Conservation (phyloP, 2,329 filamentous ascomycete genomes). For the Pyricularia sp. region DNA sequence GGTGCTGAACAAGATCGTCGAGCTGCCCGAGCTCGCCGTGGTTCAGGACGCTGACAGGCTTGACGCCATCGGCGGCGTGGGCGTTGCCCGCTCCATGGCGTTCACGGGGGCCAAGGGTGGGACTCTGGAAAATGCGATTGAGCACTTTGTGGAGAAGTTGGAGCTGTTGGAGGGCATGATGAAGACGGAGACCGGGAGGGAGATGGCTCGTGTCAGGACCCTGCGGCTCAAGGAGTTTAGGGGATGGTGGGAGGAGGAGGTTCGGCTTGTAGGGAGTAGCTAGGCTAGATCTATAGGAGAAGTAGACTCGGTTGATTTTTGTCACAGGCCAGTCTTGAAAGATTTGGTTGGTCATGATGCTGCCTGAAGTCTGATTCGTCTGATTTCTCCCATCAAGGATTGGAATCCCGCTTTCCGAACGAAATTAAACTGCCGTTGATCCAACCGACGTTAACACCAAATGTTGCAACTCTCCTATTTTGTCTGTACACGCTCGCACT, state of each 20-base stretch:
- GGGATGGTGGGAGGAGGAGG: conserved; percentile 50
- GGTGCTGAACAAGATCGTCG: conserved; percentile 51
- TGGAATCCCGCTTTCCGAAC: neutral
- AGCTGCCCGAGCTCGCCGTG: conserved; percentile 66
- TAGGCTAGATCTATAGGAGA: neutral
- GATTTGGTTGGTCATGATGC: too few species aligned
- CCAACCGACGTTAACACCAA: neutral
- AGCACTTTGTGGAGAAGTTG: conserved; percentile 72
- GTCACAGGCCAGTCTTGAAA: too few species aligned
- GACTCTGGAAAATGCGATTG: conserved; percentile 55
- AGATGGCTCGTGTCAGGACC: conserved; percentile 43
- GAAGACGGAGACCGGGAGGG: conserved; percentile 49
- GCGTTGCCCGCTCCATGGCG: conserved; percentile 69
- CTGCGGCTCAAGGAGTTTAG: conserved; percentile 41
- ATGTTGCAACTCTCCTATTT: too few species aligned
- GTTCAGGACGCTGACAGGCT: conserved; percentile 90
- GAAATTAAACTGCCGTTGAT: neutral
- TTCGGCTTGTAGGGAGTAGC: neutral
- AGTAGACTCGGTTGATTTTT: neutral
- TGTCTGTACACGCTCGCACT: too few species aligned
- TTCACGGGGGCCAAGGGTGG: conserved; percentile 58
- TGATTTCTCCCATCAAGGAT: neutral
- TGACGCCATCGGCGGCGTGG: conserved; percentile 84
- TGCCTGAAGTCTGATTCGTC: neutral
- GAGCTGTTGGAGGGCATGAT: conserved; percentile 54